A percentile compares a stretch with the other conserved stretches of the same genome.
Conservation (phyloP, 1,284 basidiomycete genomes). For the Flammula alnicola region DNA sequence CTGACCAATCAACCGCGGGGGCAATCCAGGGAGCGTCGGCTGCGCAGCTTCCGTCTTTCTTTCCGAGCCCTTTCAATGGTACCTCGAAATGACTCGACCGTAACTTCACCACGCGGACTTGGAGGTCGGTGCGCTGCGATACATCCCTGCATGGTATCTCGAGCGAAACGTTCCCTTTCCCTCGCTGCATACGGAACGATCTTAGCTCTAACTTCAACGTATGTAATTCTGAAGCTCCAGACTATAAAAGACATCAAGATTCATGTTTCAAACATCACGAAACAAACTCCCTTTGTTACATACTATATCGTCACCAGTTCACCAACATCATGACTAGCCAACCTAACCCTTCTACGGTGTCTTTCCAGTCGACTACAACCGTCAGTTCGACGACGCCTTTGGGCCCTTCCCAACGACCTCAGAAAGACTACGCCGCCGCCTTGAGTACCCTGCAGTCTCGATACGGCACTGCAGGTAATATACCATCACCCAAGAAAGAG, state of each 20-base stretch:
- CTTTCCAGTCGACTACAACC: conserved; percentile 33
- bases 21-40: not conserved
- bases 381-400: conserved; percentile 31
- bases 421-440: conserved; percentile 40
- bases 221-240: not conserved
- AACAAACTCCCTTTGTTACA: not conserved
- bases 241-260: conserved; percentile 5
- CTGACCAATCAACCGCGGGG: conserved; percentile 1
- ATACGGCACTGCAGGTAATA: conserved; percentile 31
- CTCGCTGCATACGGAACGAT: not conserved
- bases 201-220: not conserved
- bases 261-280: conserved; percentile 1
- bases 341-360: conserved; percentile 28
- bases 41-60: conserved; percentile 9
- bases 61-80: not conserved
- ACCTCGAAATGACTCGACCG: conserved; percentile 11
- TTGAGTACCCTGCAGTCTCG: conserved; percentile 35
- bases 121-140: not conserved
- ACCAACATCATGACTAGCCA: conserved; percentile 10
- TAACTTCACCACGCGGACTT: conserved; percentile 5
- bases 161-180: not conserved
- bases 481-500: conserved; percentile 32
- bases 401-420: conserved; percentile 20
- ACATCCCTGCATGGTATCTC: not conserved
- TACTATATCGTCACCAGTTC: conserved; percentile 1